Evolutionary conservation across 148 eudicot genomes (phyloP), one percentile per base, ranked within the genome.

Genomic region (Chenopodium suecicum): DNA sequence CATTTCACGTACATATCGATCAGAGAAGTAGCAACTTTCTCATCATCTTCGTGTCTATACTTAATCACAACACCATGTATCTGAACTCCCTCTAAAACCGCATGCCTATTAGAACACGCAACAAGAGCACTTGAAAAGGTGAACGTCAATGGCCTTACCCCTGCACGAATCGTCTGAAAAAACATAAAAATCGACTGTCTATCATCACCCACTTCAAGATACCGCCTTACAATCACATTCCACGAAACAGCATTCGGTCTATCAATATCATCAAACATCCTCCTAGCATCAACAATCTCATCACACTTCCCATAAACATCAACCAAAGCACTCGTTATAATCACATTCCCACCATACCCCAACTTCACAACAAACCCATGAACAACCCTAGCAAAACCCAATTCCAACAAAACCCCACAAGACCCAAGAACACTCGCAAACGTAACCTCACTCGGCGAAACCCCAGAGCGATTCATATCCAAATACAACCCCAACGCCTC

Each of bases 211-310:
- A 75, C 85, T 69, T 92, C 93, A 62, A 92, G 83, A 87, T 91
- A 90, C 82, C 98, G 84, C 91, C 97, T 92, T 25, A 94, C 88
- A 63, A 92, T 89, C 87, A 94, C 90, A 89, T 94, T 91, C 98
- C 98, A 94, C 7, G 97, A 88, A 79, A 94, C 78, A 70, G 76
- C 89, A 89, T 90, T 92, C 20, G 93, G 92, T 70, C 76, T 56
- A 73, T 78, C 70, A 77, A 91, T 92, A 79, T 87, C 97, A 85
- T 92, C 85, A 81, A 94, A 94, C 90, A 91, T 84, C 76, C 85
- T 91, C 87, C 92, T 74, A 3, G 97, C 92, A 82, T 94, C 98
- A 70, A 80, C 68, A 88, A 94, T 90, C 37, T 66, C 85, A 77
- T 78, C 78, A 80, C 93, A 90, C 76, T 94, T 94, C 73, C 94